Conservation (phyloP, 305 asterid genomes). For the Fraxinus angustifolia region DNA sequence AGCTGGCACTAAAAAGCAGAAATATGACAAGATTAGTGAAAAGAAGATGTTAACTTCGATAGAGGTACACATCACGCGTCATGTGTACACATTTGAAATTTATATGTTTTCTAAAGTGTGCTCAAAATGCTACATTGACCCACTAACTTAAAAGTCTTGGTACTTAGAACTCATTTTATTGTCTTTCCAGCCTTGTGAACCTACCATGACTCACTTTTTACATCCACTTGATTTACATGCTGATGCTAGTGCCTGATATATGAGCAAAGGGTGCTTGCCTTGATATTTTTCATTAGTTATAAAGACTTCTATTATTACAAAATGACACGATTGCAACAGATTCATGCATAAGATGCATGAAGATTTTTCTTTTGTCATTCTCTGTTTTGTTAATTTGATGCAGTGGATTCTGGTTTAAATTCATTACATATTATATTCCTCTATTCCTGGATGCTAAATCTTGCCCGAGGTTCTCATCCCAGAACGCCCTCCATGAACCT, state of each 20-base stretch:
- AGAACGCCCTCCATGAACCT: not conserved
- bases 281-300: not conserved
- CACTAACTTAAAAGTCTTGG: not conserved
- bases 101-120: constrained; percentile 7
- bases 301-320: not conserved
- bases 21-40: constrained; percentile 92
- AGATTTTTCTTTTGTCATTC: not conserved
- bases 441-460: not conserved
- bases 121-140: constrained; percentile 3
- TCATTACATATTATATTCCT: not conserved
- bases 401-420: constrained; percentile 4
- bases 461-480: not conserved
- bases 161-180: constrained; percentile 9
- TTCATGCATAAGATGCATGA: constrained; percentile 11
- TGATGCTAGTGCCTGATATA: constrained; percentile 12
- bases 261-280: not conserved
- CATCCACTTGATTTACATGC: constrained; percentile 3
- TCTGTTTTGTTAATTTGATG: not conserved
- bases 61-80: constrained; percentile 47
- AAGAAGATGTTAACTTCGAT: constrained; percentile 87
- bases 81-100: constrained; percentile 4
- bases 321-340: not conserved
- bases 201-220: not conserved
- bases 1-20: constrained; percentile 96
- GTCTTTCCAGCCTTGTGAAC: constrained; percentile 9